phyloP scores from a whole-genome alignment of 2,329 filamentous ascomycete genomes.

The Myrmaecium sp. region DNA sequence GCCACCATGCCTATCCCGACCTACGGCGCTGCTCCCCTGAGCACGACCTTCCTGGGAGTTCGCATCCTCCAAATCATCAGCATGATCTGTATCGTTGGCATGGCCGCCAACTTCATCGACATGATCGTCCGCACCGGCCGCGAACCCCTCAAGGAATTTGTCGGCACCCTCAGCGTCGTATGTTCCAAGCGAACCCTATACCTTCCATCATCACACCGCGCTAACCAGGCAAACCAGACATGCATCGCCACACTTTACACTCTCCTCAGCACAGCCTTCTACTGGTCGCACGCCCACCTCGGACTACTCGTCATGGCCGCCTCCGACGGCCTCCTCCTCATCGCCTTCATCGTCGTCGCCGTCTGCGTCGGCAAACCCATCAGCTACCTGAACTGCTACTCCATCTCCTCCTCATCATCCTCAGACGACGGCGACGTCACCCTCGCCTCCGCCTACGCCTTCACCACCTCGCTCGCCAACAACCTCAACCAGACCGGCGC shows the following conservation, averaged over 20 bases:
- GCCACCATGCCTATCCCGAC: slow-evolving; percentile 35
- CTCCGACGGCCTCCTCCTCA: slow-evolving; percentile 51
- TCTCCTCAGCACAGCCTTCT: slow-evolving; percentile 50
- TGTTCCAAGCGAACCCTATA: slow-evolving; percentile 21
- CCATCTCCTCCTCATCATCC: slow-evolving; percentile 30
- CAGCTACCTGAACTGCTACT: slow-evolving; percentile 56
- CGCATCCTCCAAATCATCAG: slow-evolving; percentile 54
- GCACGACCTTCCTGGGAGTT: slow-evolving; percentile 59
- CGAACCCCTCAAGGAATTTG: slow-evolving; percentile 52
- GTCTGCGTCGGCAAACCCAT: slow-evolving; percentile 66
- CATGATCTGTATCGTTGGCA: slow-evolving; percentile 62
- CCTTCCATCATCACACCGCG: slow-evolving; percentile 1
- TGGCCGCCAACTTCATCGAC: slow-evolving; percentile 67
- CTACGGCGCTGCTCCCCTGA: slow-evolving; percentile 51
- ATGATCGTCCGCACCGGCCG: slow-evolving; percentile 52
- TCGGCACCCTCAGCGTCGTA: slow-evolving; percentile 68
- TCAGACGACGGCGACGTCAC: slow-evolving; percentile 20
- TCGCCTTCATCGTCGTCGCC: slow-evolving; percentile 63
- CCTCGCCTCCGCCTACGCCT: slow-evolving; percentile 32
- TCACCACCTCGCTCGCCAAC: slow-evolving; percentile 34
- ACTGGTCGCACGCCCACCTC: slow-evolving; percentile 62
- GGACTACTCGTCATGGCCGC: slow-evolving; percentile 56
- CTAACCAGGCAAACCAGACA: slow-evolving; percentile 35
- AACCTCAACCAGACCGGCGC: slow-evolving; percentile 35
- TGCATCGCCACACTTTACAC: slow-evolving; percentile 67